A percentile compares a stretch with the other conserved stretches of the same genome.
phyloP scores from a whole-genome alignment of 148 eudicot species.

The Spergularia marina region DNA sequence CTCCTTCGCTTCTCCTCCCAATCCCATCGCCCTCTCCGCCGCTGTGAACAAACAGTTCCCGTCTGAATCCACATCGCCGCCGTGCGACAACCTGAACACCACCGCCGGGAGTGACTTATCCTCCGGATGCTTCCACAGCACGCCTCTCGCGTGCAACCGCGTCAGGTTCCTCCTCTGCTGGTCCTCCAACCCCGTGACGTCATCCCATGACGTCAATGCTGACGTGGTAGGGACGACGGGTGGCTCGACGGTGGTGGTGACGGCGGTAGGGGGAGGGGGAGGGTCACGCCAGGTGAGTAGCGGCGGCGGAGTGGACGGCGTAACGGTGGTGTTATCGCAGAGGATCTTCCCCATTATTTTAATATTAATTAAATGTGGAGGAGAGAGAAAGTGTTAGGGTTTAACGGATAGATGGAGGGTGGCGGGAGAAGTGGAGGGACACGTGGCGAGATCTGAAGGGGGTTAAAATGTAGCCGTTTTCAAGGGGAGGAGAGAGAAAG shows the following conservation, averaged over 20 bases:
- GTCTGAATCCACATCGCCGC: conserved; percentile 85
- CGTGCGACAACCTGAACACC: conserved; percentile 69
- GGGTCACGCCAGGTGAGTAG: conserved; percentile 60
- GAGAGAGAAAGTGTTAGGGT: conserved; percentile 44
- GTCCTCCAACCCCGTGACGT: conserved; percentile 62
- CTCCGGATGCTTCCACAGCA: conserved; percentile 69
- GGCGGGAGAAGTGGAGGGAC: conserved; percentile 38
- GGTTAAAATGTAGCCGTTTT: not conserved
- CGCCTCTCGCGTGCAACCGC: conserved; percentile 57
- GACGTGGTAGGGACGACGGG: conserved; percentile 22
- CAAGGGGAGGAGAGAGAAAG: not conserved
- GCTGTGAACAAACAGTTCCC: conserved; percentile 88
- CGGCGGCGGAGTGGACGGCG: conserved; percentile 45
- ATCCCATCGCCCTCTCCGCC: conserved; percentile 40
- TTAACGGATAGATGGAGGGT: conserved; percentile 50
- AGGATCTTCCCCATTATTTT: conserved; percentile 70
- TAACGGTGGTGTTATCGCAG: conserved; percentile 49
- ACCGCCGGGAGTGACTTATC: conserved; percentile 28
- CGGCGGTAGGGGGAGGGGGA: conserved; percentile 27
- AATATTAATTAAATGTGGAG: conserved; percentile 18
- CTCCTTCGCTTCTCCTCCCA: conserved; percentile 27
- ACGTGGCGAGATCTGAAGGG: conserved; percentile 40
- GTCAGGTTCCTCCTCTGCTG: conserved; percentile 45
- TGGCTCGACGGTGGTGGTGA: conserved; percentile 29
- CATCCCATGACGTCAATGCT: conserved; percentile 48